Evolutionary conservation across 2,329 filamentous ascomycete genomes (phyloP).

Genomic region (Pyrenophora tritici-repentis): DNA sequence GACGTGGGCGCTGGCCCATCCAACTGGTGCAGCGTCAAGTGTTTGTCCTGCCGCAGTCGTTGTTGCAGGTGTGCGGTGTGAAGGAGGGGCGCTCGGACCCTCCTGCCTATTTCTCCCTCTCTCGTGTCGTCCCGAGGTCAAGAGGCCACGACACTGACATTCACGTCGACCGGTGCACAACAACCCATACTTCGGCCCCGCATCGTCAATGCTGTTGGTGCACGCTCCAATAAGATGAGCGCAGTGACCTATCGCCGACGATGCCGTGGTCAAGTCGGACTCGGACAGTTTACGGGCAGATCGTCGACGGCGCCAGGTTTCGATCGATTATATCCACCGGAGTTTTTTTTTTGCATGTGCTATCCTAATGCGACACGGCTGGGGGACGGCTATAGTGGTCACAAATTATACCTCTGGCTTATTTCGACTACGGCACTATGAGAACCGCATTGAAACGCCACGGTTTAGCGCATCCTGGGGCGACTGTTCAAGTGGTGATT

Average conservation of each 20-base stretch:
- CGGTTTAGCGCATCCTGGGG: conserved; percentile 28
- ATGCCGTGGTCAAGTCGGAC: conserved; percentile 12
- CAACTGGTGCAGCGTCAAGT: conserved; percentile 6
- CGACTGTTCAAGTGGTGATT: conserved; percentile 20
- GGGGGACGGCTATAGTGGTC: conserved; percentile 29
- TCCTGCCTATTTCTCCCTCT: conserved; percentile 4
- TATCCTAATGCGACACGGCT: conserved; percentile 25
- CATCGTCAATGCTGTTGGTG: conserved; percentile 28
- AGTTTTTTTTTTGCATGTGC: conserved; percentile 38
- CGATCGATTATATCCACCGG: conserved; percentile 43
- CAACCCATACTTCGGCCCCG: conserved; percentile 35
- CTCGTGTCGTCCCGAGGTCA: no score
- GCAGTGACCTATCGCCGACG: conserved; percentile 28
- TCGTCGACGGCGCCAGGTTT: conserved; percentile 39
- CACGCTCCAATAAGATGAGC: conserved; percentile 19
- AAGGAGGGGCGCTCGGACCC: conserved; percentile 13
- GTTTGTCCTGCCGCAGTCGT: conserved; percentile 13
- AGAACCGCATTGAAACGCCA: conserved; percentile 32
- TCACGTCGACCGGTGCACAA: background rate
- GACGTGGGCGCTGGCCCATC: background rate
- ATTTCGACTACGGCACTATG: conserved; percentile 32
- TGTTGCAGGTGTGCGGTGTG: conserved; percentile 13
- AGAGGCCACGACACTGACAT: background rate
- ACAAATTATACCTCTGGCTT: conserved; percentile 30
- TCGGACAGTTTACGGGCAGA: conserved; percentile 46